Evolutionary conservation across 163 green algal species (phyloP), one percentile per base, ranked within the genome.

Genomic region (Picocystis sp.): DNA sequence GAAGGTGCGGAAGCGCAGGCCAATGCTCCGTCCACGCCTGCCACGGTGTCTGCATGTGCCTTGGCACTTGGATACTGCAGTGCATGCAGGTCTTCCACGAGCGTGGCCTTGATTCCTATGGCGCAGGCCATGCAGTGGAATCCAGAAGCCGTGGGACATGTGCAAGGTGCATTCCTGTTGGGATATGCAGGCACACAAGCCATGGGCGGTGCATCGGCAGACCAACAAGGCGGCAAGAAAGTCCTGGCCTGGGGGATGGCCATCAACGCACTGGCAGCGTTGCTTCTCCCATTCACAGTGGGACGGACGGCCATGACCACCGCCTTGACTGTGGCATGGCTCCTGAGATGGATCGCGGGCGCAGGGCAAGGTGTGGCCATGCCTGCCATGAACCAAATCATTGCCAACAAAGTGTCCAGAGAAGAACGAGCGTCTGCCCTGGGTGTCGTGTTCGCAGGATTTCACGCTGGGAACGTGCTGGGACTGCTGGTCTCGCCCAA

Each of bases 361-460:
- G 60, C 92, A 38, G 83, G 81, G 10, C 82, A 94, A 61, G 83
- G 84, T 22, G 83, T 86, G 43, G 74, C 73, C 12, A 68, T 92
- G 63, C 82, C 82, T 0, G 66, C 64, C 47, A 89, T 90, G 77
- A 87, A 75, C 78, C 81, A 81, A 61, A 70, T 92, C 42, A 63
- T 92, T 24, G 73, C 79, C 41, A 65, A 43, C 6, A 52, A 75
- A 56, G 57, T 89, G 6, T 64, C 71, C 2, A 44, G 61, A 3
- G 52, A 61, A 61, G 71, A 58, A 45, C 65, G 51, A 12, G 61
- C 45, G 8, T 66, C 65, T 19, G 83, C 78, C 0, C 71, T 93
- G 33, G 84, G 84, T 23, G 50, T 70, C 25, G 69, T 54, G 50
- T 93, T 90, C 67, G 73, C 70, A 1, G 84, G 84, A 3, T 53